Conservation (phyloP, 148 eudicot species). For the Linanthus parryae region DNA sequence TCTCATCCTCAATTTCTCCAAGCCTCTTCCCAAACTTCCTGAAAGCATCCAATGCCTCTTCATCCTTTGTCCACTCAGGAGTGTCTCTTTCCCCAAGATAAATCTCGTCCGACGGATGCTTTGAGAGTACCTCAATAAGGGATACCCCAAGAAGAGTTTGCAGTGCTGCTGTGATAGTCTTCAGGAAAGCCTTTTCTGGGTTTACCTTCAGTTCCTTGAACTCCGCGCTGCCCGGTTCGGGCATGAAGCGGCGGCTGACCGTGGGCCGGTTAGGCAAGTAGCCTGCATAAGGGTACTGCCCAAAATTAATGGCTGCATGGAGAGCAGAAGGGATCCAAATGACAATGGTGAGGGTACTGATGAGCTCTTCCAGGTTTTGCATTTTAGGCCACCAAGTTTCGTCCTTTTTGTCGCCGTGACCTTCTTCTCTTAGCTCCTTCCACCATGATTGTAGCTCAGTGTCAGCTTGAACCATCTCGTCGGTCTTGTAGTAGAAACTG, state of each 20-base stretch:
- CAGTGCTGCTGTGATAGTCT: slow-evolving; percentile 51
- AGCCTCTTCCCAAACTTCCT: slow-evolving; percentile 29
- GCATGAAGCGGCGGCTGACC: slow-evolving; percentile 67
- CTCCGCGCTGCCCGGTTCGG: slow-evolving; percentile 50
- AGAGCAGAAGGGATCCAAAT: slow-evolving; percentile 84
- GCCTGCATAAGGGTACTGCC: slow-evolving; percentile 77
- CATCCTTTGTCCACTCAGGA: slow-evolving; percentile 53
- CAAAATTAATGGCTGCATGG: slow-evolving; percentile 79
- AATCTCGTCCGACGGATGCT: slow-evolving; percentile 62
- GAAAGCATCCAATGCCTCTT: slow-evolving; percentile 38
- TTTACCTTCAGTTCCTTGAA: slow-evolving; percentile 45
- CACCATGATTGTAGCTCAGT: slow-evolving; percentile 44
- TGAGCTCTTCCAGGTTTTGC: slow-evolving; percentile 38
- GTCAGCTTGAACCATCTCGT: slow-evolving; percentile 8
- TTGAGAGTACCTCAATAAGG: slow-evolving; percentile 54
- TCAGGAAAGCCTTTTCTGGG: slow-evolving; percentile 42
- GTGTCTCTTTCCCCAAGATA: slow-evolving; percentile 66
- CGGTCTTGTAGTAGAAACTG: slow-evolving; percentile 14
- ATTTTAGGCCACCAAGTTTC: slow-evolving; percentile 67
- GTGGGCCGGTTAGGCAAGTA: slow-evolving; percentile 74
- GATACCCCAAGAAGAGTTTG: slow-evolving; percentile 67
- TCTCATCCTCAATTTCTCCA: slow-evolving; percentile 31
- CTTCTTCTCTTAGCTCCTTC: slow-evolving; percentile 46
- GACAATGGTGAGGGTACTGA: slow-evolving; percentile 44
- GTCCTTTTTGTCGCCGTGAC: slow-evolving; percentile 65